phyloP scores from a whole-genome alignment of 352 stramenopile species.

The Pythium oligandrum region DNA sequence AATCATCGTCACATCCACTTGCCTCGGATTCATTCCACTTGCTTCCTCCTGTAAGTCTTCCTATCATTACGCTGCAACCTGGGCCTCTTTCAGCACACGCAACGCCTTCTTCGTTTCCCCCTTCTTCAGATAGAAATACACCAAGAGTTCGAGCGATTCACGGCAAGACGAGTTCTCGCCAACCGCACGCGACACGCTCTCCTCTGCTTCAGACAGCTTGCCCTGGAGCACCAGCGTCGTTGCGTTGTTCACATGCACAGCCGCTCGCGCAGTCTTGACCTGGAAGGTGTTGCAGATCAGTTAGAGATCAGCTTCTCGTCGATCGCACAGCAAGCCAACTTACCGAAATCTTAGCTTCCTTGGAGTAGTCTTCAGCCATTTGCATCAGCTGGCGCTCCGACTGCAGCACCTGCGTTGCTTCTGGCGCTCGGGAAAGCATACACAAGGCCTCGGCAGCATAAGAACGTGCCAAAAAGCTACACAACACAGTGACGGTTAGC shows the following conservation, averaged over 20 bases:
- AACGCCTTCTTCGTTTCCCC: slow-evolving; percentile 85
- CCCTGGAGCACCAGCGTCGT: slow-evolving; percentile 73
- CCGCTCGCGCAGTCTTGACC: slow-evolving; percentile 59
- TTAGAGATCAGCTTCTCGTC: not conserved
- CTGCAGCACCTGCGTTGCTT: slow-evolving; percentile 74
- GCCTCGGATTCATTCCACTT: too few relatives aligned
- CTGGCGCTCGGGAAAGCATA: slow-evolving; percentile 78
- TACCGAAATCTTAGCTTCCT: slow-evolving; percentile 72
- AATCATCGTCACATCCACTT: too few relatives aligned
- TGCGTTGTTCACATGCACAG: slow-evolving; percentile 84
- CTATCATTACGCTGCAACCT: slow-evolving; percentile 31
- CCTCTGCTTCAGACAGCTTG: slow-evolving; percentile 67
- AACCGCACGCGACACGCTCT: slow-evolving; percentile 80
- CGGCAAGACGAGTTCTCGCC: slow-evolving; percentile 76
- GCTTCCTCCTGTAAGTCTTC: too few relatives aligned
- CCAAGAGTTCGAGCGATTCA: slow-evolving; percentile 80
- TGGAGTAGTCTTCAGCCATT: slow-evolving; percentile 74
- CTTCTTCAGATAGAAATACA: slow-evolving; percentile 88
- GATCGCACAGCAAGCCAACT: not conserved
- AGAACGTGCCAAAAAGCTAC: slow-evolving; percentile 68
- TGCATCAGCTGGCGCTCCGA: slow-evolving; percentile 67
- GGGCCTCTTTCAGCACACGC: slow-evolving; percentile 82
- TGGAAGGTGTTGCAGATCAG: slow-evolving; percentile 8
- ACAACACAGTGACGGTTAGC: not conserved
- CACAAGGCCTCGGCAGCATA: slow-evolving; percentile 89